Evolutionary conservation across 176 grass and related monocot genomes (phyloP).

Genomic region (Aegilops umbellulata): DNA sequence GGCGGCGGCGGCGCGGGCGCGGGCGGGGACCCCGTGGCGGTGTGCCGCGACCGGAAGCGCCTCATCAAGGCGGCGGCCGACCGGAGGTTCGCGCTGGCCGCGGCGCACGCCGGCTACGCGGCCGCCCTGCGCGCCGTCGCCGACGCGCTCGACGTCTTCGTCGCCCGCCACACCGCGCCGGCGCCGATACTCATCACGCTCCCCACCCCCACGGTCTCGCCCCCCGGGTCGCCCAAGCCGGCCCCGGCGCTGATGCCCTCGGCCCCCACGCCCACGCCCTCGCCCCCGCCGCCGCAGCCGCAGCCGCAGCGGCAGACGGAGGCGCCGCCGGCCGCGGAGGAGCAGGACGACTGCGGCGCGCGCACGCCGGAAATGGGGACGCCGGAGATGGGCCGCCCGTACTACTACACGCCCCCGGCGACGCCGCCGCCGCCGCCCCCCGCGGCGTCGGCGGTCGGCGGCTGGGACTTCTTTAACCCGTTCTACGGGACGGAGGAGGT

Average conservation of each 20-base stretch:
- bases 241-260: neutral
- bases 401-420: slow-evolving; percentile 56
- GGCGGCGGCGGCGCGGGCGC: slow-evolving; percentile 41
- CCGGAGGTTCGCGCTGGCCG: slow-evolving; percentile 59
- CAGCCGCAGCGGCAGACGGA: neutral
- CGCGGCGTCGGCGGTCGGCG: slow-evolving; percentile 35
- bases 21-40: slow-evolving; percentile 66
- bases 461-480: slow-evolving; percentile 97
- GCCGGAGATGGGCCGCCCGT: slow-evolving; percentile 53
- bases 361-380: slow-evolving; percentile 41
- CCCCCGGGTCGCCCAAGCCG: slow-evolving; percentile 45
- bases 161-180: slow-evolving; percentile 76
- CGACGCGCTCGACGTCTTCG: slow-evolving; percentile 73
- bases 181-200: slow-evolving; percentile 84
- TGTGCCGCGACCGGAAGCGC: slow-evolving; percentile 85
- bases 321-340: neutral
- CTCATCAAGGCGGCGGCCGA: slow-evolving; percentile 78
- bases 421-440: slow-evolving; percentile 42
- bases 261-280: slow-evolving; percentile 5
- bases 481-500: slow-evolving; percentile 69
- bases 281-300: neutral
- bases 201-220: slow-evolving; percentile 37
- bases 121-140: slow-evolving; percentile 68
- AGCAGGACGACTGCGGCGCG: neutral
- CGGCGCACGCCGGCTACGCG: slow-evolving; percentile 62